phyloP scores from a whole-genome alignment of 2,329 filamentous ascomycete genomes.

The Fusarium sp. region DNA sequence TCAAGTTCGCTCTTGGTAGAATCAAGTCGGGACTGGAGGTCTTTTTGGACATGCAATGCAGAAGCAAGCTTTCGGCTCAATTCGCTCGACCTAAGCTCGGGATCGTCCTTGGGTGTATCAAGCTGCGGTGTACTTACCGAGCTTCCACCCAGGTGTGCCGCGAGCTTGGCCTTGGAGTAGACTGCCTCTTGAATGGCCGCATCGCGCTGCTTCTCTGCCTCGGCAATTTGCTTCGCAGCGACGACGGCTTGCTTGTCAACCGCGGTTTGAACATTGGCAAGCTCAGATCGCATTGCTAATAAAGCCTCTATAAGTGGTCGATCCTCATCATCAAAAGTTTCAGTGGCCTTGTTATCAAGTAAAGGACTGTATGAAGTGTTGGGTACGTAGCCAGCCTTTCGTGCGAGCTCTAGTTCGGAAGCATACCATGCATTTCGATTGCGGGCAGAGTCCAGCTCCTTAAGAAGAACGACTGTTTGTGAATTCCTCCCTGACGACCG shows the following conservation, averaged over 20 bases:
- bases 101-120: slow-evolving; percentile 70
- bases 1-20: slow-evolving; percentile 76
- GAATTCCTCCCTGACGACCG: slow-evolving; percentile 70
- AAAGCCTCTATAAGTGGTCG: slow-evolving; percentile 92
- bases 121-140: slow-evolving; percentile 69
- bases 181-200: slow-evolving; percentile 94
- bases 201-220: slow-evolving; percentile 94
- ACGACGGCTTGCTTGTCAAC: slow-evolving; percentile 89
- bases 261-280: slow-evolving; percentile 88
- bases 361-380: slow-evolving; percentile 76
- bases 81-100: slow-evolving; percentile 68
- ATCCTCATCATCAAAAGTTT: slow-evolving; percentile 91
- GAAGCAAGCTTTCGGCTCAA: slow-evolving; percentile 85
- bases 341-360: slow-evolving; percentile 79
- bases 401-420: slow-evolving; percentile 90
- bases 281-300: slow-evolving; percentile 87
- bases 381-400: slow-evolving; percentile 87
- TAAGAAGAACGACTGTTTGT: slow-evolving; percentile 79
- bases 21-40: slow-evolving; percentile 82
- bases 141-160: slow-evolving; percentile 77
- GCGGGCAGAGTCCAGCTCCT: slow-evolving; percentile 86
- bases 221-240: slow-evolving; percentile 89
- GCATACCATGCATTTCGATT: slow-evolving; percentile 97
- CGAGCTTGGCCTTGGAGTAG: slow-evolving; percentile 92
- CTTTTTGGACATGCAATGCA: slow-evolving; percentile 80